Evolutionary conservation across 345 rosid genomes (phyloP), one percentile per base, ranked within the genome.

Genomic region (Ricinus communis): DNA sequence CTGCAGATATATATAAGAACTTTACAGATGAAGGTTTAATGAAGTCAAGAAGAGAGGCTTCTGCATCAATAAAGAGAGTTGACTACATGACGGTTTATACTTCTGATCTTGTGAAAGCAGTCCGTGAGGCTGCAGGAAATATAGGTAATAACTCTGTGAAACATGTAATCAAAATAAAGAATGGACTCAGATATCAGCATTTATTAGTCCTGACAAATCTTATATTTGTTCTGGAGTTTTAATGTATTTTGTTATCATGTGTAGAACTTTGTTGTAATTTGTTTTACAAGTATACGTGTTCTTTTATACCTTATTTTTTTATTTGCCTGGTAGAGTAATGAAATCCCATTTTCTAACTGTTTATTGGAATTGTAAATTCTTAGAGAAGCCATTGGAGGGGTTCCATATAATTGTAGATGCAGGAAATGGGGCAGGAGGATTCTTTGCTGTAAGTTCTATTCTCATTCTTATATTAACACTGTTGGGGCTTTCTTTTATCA

Each of bases 341-440:
- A 31, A 52, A 54, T 22, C 52, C 71, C 27, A 19, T 74, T 76
- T 59, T 36, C 70, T 84, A 71, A 70, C 74, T 76, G 38, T 74
- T 74, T 49, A 21, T 73, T 66, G 73, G 71, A 52, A 40, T 76
- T 72, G 56, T 56, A 71, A 65, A 78, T 80, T 77, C 72, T 27
- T 79, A 93, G 99, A 89, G 83, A 95, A 88, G 81, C 99, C 99
- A 50, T 79, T 95, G 82, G 97, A 89, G 75, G 99, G 98, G 61
- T 95, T 95, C 84, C 99, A 90, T 72, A 83, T 93, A 40, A 84
- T 95, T 81, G 99, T 95, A 69, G 99, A 95, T 84, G 99, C 98
- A 31, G 99, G 99, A 82, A 93, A 95, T 84, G 99, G 99, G 77
- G 96, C 98, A 41, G 98, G 98, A 77, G 99, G 98, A 25, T 96